phyloP scores from a whole-genome alignment of 1,284 basidiomycete genomes.

The Microbotryum saponariae region DNA sequence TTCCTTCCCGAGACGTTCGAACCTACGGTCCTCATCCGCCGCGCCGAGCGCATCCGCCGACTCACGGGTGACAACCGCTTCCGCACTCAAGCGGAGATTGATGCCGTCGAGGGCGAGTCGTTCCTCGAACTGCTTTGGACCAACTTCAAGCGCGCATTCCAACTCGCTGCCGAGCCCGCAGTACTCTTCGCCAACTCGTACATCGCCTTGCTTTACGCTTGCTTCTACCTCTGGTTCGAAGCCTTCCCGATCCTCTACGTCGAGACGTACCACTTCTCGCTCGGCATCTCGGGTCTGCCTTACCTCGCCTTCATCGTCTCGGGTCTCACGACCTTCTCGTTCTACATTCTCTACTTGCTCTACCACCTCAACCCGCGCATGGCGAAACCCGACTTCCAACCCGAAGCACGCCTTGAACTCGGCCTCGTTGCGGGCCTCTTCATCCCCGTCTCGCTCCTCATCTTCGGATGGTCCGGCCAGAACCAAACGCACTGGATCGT shows the following conservation, averaged over 20 bases:
- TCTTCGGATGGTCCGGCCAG: slow-evolving; percentile 28
- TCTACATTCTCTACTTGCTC: slow-evolving; percentile 24
- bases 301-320: slow-evolving; percentile 26
- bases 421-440: slow-evolving; percentile 14
- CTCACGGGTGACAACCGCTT: slow-evolving; percentile 41
- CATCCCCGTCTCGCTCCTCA: slow-evolving; percentile 19
- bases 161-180: slow-evolving; percentile 31
- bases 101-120: slow-evolving; percentile 11
- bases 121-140: background rate
- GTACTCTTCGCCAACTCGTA: slow-evolving; percentile 31
- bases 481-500: slow-evolving; percentile 18
- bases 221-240: slow-evolving; percentile 12
- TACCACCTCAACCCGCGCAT: slow-evolving; percentile 14
- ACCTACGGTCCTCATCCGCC: slow-evolving; percentile 40
- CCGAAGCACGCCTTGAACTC: slow-evolving; percentile 26
- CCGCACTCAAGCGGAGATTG: slow-evolving; percentile 39
- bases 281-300: slow-evolving; percentile 14
- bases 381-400: slow-evolving; percentile 5
- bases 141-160: slow-evolving; percentile 26
- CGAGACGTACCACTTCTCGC: slow-evolving; percentile 27
- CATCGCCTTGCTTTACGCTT: slow-evolving; percentile 5
- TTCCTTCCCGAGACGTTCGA: slow-evolving; percentile 40
- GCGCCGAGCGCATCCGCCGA: slow-evolving; percentile 40
- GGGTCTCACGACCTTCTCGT: slow-evolving; percentile 7
- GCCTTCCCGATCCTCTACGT: slow-evolving; percentile 32